phyloP scores from a whole-genome alignment of 2,329 filamentous ascomycete genomes.

The Basipetospora chlamydospora region DNA sequence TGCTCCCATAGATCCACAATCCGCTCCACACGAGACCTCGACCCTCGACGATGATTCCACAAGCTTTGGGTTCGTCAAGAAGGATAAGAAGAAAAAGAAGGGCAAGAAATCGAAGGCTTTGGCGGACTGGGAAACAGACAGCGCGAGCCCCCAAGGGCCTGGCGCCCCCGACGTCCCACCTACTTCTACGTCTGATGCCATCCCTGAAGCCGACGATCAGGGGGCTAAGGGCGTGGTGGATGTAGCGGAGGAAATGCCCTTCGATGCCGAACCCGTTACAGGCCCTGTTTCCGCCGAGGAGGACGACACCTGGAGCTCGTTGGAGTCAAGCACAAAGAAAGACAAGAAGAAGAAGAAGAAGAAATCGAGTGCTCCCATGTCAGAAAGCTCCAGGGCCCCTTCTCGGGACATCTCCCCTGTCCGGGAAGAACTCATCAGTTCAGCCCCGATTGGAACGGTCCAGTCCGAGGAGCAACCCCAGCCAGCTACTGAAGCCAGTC shows the following conservation, averaged over 20 bases:
- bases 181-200: too few species aligned
- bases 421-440: too few species aligned
- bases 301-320: constrained; percentile 2
- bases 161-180: too few species aligned
- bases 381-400: neutral
- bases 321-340: constrained; percentile 12
- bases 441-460: too few species aligned
- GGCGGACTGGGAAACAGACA: neutral
- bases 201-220: too few species aligned
- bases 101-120: constrained; percentile 8
- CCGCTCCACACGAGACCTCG: too few species aligned
- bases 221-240: too few species aligned
- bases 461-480: too few species aligned
- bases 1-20: too few species aligned
- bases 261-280: neutral
- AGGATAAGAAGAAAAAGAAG: constrained; percentile 18
- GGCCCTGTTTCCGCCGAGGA: constrained; percentile 1
- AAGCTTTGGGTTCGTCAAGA: too few species aligned
- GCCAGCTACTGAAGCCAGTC: neutral
- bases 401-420: neutral
- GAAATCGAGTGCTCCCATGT: constrained; percentile 8
- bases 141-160: neutral
- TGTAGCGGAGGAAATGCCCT: too few species aligned
- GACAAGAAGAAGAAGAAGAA: constrained; percentile 17
- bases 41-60: too few species aligned